phyloP scores from a whole-genome alignment of 371 early-diverging fungal genomes.

The Ordospora pajunii region DNA sequence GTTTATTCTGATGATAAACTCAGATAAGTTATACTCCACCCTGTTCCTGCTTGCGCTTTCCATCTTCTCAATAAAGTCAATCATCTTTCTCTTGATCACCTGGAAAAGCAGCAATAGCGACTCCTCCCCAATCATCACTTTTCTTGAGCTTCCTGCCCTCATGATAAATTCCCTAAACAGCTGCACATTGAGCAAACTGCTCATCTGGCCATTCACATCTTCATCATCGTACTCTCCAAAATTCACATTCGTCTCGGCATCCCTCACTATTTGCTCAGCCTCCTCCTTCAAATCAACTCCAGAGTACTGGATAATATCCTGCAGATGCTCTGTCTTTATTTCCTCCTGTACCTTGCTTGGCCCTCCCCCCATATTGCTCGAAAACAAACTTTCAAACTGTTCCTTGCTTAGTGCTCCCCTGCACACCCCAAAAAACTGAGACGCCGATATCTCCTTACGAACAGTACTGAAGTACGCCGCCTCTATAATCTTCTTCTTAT shows the following conservation, averaged over 20 bases:
- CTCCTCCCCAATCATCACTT: conserved; percentile 49
- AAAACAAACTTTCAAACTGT: conserved; percentile 40
- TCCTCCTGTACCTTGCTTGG: conserved; percentile 42
- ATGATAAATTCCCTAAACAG: conserved; percentile 54
- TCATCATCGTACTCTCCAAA: conserved; percentile 27
- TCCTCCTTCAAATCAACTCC: conserved; percentile 62
- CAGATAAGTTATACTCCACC: conserved; percentile 41
- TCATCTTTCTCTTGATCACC: conserved; percentile 56
- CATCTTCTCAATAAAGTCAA: conserved; percentile 59
- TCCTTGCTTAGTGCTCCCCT: conserved; percentile 17
- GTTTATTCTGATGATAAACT: conserved; percentile 52
- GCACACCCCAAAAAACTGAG: conserved; percentile 49
- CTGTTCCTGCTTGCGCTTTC: conserved; percentile 54
- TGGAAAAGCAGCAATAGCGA: conserved; percentile 51
- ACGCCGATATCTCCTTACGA: conserved; percentile 39
- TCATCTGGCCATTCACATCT: conserved; percentile 41
- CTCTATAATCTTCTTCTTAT: conserved; percentile 51
- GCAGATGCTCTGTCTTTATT: conserved; percentile 60
- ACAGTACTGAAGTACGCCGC: conserved; percentile 30
- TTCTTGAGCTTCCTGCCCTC: conserved; percentile 44
- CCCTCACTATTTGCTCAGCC: conserved; percentile 53
- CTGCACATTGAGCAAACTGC: conserved; percentile 53
- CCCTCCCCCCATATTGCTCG: neutral
- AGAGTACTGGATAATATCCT: conserved; percentile 62
- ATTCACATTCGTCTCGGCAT: conserved; percentile 45